Conservation (phyloP, 2,329 filamentous ascomycete genomes). For the Cladosporium colombiae region DNA sequence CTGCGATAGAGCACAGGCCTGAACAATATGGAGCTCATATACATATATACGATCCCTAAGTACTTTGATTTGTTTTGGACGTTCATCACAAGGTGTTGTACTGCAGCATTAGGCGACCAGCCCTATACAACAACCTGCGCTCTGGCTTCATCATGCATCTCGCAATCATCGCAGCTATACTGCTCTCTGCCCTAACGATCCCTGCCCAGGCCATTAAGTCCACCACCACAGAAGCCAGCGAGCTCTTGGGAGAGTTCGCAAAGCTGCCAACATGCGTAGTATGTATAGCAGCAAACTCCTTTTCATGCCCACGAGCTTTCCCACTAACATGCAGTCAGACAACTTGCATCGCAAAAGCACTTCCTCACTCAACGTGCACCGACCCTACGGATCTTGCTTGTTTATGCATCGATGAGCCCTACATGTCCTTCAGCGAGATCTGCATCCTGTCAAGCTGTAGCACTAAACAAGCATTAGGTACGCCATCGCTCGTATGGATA, state of each 20-base stretch:
- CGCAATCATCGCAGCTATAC: neutral
- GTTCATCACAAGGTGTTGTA: too few relatives aligned
- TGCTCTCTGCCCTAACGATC: neutral
- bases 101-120: too few relatives aligned
- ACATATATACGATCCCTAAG: neutral
- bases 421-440: neutral
- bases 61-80: neutral
- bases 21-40: neutral
- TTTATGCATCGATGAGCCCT: neutral
- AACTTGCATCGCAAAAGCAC: neutral
- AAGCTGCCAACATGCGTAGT: constrained; percentile 6
- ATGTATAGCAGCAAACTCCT: neutral
- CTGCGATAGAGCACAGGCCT: neutral
- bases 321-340: neutral
- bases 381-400: constrained; percentile 1
- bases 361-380: neutral
- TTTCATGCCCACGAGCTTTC: fast-evolving
- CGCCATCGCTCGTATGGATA: neutral
- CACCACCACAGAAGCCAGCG: neutral
- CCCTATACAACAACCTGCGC: too few relatives aligned
- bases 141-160: neutral
- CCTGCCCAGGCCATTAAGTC: neutral
- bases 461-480: neutral
- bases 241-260: neutral
- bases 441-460: neutral